Evolutionary conservation across 106 monocot species (phyloP), one percentile per base, ranked within the genome.

Genomic region (Phalaenopsis aphrodite): DNA sequence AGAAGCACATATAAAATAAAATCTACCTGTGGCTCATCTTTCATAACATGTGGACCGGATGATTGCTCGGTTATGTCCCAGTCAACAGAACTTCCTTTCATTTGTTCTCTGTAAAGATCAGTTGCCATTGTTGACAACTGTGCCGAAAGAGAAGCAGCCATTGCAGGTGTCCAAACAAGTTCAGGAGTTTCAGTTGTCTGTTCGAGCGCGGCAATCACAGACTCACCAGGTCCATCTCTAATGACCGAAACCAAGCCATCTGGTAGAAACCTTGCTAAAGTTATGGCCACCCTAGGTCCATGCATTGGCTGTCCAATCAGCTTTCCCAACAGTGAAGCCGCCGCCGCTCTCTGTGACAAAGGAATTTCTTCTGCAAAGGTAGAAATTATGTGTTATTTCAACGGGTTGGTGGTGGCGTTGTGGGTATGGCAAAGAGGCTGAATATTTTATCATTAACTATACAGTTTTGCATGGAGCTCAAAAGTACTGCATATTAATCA

Each of bases 81-180:
- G 82, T 99, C 99, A 86, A 95, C 87, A 83, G 92, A 84, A 24
- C 84, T 65, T 10, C 91, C 87, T 88, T 94, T 95, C 83, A 95
- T 88, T 81, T 99, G 99, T 79, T 99, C 99, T 77, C 81, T 88
- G 61, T 95, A 99, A 30, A 99, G 99, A 75, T 99, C 99, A 41
- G 85, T 85, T 71, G 99, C 95, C 99, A 99, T 95, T 71, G 99
- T 99, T 81, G 94, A 86, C 72, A 99, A 86, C 77, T 99, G 99
- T 47, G 99, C 94, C 47, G 95, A 95, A 42, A 99, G 89, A 88
- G 99, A 99, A 73, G 99, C 73, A 61, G 99, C 92, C 99, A 99
- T 99, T 73, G 99, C 99, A 55, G 94, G 95, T 30, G 99, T 99
- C 99, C 99, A 99, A 64, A 99, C 99, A 85, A 99, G 99, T 87